phyloP scores from a whole-genome alignment of 2,329 filamentous ascomycete species.

The Penicillium corylophilum region DNA sequence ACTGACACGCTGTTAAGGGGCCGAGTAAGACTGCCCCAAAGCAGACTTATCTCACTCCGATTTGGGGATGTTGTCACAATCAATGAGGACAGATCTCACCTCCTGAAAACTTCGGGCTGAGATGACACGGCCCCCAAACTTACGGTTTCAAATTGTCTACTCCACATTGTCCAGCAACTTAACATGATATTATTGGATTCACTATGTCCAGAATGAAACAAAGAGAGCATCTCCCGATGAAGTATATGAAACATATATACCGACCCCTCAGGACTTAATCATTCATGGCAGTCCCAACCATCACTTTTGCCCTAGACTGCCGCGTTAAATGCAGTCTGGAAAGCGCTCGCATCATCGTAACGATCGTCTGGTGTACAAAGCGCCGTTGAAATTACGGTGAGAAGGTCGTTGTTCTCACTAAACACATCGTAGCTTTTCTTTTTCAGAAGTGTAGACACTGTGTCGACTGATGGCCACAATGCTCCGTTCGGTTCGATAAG shows the following conservation, averaged over 20 bases:
- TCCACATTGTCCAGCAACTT: no score
- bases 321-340: background rate
- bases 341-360: background rate
- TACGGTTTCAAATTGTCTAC: background rate
- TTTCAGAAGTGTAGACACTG: background rate
- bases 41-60: no score
- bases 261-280: background rate
- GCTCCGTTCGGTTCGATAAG: background rate
- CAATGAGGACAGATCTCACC: no score
- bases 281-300: background rate
- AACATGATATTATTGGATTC: no score
- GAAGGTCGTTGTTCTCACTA: background rate
- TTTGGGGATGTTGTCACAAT: no score
- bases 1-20: no score
- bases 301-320: background rate
- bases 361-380: background rate
- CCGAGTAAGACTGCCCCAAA: no score
- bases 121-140: no score
- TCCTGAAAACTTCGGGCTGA: no score
- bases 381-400: background rate
- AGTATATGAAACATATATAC: background rate
- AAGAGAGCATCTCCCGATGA: background rate
- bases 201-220: no score
- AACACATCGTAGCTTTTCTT: background rate
- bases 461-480: background rate